phyloP scores from a whole-genome alignment of 2,329 filamentous ascomycete genomes.

The Colletotrichum acutatum region DNA sequence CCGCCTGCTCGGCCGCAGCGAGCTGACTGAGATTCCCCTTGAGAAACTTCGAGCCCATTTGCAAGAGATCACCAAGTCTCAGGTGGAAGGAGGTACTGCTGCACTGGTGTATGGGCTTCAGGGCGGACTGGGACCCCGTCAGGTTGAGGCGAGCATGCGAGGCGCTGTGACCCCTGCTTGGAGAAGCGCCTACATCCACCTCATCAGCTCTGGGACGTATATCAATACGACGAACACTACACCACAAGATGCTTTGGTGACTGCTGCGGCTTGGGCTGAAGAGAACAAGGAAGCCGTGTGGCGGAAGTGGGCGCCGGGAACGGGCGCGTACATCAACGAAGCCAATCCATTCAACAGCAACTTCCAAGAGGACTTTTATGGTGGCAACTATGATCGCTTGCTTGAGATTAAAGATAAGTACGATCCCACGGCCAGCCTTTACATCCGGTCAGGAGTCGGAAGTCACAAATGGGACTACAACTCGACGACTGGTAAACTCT shows the following conservation, averaged over 20 bases:
- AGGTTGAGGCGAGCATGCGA: slow-evolving; percentile 7
- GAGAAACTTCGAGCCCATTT: background rate
- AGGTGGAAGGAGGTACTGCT: background rate
- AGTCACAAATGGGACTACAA: slow-evolving; percentile 34
- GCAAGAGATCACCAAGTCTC: background rate
- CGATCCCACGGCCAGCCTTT: slow-evolving; percentile 41
- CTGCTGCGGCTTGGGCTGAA: slow-evolving; percentile 17
- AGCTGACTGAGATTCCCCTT: background rate
- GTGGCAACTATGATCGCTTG: slow-evolving; percentile 41
- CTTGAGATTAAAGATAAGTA: slow-evolving; percentile 42
- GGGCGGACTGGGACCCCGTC: background rate
- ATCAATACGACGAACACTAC: background rate
- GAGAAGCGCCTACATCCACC: slow-evolving; percentile 25
- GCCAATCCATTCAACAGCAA: slow-evolving; percentile 47
- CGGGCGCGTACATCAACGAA: slow-evolving; percentile 50
- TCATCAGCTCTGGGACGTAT: slow-evolving; percentile 12
- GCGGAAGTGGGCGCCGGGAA: slow-evolving; percentile 29
- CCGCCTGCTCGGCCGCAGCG: background rate
- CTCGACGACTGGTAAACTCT: background rate
- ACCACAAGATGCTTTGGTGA: background rate
- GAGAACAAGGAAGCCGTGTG: slow-evolving; percentile 23
- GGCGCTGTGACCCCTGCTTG: slow-evolving; percentile 26
- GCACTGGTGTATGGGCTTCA: background rate
- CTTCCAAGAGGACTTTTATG: slow-evolving; percentile 44
- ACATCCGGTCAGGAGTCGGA: slow-evolving; percentile 29